Evolutionary conservation across 495 filamentous ascomycete species (phyloP).

Genomic region (Delitschia confertaspora): DNA sequence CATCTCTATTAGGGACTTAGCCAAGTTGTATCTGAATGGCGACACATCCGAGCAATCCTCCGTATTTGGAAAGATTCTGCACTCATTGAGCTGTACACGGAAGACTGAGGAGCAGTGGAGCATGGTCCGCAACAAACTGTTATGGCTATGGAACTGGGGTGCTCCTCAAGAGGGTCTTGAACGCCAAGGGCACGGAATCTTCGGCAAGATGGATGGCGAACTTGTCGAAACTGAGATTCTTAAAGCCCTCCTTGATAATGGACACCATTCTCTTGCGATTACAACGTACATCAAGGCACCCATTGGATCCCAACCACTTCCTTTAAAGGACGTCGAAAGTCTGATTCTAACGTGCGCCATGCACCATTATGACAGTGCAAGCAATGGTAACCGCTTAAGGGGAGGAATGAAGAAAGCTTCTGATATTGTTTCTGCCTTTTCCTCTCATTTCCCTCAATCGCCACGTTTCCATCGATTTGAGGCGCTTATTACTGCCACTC

Average conservation of each 20-base stretch:
- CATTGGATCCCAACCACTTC: conserved; percentile 42
- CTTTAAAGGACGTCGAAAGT: conserved; percentile 46
- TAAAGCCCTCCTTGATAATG: conserved; percentile 60
- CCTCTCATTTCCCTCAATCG: conserved; percentile 51
- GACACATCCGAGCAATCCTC: conserved; percentile 56
- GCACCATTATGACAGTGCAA: conserved; percentile 77
- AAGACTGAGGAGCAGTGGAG: conserved; percentile 63
- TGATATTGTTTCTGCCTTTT: conserved; percentile 68
- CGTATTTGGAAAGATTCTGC: conserved; percentile 55
- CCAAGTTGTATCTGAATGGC: conserved; percentile 49
- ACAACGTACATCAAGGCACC: conserved; percentile 56
- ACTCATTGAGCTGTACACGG: conserved; percentile 41
- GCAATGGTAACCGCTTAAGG: conserved; percentile 74
- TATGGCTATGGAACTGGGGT: conserved; percentile 81
- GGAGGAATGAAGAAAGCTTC: conserved; percentile 77
- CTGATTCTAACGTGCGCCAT: conserved; percentile 60
- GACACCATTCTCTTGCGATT: conserved; percentile 51
- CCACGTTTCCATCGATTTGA: conserved; percentile 47
- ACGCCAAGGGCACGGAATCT: conserved; percentile 49
- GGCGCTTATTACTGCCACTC: conserved; percentile 74
- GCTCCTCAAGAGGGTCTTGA: conserved; percentile 36
- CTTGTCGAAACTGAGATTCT: conserved; percentile 67
- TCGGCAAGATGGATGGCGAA: conserved; percentile 55
- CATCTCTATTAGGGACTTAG: conserved; percentile 51
- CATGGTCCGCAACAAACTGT: conserved; percentile 52